phyloP scores from a whole-genome alignment of 768 basidiomycete genomes.

The Lentinula boryana region DNA sequence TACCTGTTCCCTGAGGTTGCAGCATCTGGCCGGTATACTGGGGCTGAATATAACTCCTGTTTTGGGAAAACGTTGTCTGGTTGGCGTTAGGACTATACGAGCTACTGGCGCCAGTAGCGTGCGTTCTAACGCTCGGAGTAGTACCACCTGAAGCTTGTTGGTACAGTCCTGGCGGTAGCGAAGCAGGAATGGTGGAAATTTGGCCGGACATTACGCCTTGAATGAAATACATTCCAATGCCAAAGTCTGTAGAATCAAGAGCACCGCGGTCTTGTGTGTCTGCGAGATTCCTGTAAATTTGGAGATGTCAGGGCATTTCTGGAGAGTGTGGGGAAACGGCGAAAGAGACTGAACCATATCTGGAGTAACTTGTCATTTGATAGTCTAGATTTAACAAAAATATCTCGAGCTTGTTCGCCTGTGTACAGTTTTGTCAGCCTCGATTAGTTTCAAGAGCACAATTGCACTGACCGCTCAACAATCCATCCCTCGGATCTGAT shows the following conservation, averaged over 20 bases:
- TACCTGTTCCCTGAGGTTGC: constrained; percentile 46
- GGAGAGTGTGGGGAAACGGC: constrained; percentile 13
- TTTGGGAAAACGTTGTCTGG: constrained; percentile 32
- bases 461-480: constrained; percentile 59
- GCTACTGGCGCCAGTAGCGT: constrained; percentile 57
- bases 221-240: constrained; percentile 94
- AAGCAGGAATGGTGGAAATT: constrained; percentile 61
- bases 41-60: constrained; percentile 36
- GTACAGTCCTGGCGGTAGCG: constrained; percentile 79
- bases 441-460: background rate
- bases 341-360: constrained; percentile 62
- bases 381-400: constrained; percentile 90
- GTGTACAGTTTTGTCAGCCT: constrained; percentile 1
- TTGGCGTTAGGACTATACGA: constrained; percentile 50
- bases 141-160: constrained; percentile 63
- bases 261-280: constrained; percentile 89
- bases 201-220: constrained; percentile 85
- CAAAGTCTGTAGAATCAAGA: constrained; percentile 88
- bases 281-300: constrained; percentile 70
- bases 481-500: constrained; percentile 65
- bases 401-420: constrained; percentile 85
- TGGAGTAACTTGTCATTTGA: constrained; percentile 82
- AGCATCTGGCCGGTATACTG: constrained; percentile 62
- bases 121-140: constrained; percentile 32
- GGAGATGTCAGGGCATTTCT: background rate